Evolutionary conservation across 2,329 filamentous ascomycete species (phyloP), one percentile per base, ranked within the genome.

Genomic region (Alternaria gansuensis): DNA sequence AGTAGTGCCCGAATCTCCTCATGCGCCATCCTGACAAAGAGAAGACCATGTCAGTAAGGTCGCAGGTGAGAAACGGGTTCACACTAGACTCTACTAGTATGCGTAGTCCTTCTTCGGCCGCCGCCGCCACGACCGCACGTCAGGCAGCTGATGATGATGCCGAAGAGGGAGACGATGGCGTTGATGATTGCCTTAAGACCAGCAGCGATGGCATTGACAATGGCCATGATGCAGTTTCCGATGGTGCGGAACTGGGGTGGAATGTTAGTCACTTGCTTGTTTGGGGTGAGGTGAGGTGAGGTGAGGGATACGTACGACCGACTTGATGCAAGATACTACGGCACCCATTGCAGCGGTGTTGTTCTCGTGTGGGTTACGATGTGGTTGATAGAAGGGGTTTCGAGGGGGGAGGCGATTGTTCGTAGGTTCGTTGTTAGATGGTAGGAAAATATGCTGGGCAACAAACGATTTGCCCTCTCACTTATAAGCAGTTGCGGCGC

Each of bases 341-440:
- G 89, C 90, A 81, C 91, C 91, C 91, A 95, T 94, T 68, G 78
- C 88, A 65, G 66, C 64, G 60, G 72, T 68, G 59, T 64, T 67
- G 54, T 63, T 44, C 7, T 31, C 39, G 40, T 51, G 55, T 54
- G 40, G 58, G 37, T 54, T 40, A 17, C 9, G 21, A 37, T 44
- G 50, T 33, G 17, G 39, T 36, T 45, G 28, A 24, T 26, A 39
- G 34, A 29, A 14, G 2, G 29, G 13, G 29, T 46, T 23, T 48
- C 45, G 21, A 33, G 28, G 24, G 6, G 11, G 44, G 10, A 33
- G 28, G n/a, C 2, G 14, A n/a, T 1, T 50, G 48, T 39, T 39
- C 26, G 33, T 50, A 50, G 31, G 48, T 50, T 26, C 31, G 33
- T 24, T 37, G 31, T 17, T 37, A 50, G 14, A 45, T 45, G 10